A percentile compares a stretch with the other conserved stretches of the same genome.
These are phyloP conservation scores for Acanthamoeba sp. DNA, from an alignment of 208 protist species.

Conservation along the genomic window DNA sequence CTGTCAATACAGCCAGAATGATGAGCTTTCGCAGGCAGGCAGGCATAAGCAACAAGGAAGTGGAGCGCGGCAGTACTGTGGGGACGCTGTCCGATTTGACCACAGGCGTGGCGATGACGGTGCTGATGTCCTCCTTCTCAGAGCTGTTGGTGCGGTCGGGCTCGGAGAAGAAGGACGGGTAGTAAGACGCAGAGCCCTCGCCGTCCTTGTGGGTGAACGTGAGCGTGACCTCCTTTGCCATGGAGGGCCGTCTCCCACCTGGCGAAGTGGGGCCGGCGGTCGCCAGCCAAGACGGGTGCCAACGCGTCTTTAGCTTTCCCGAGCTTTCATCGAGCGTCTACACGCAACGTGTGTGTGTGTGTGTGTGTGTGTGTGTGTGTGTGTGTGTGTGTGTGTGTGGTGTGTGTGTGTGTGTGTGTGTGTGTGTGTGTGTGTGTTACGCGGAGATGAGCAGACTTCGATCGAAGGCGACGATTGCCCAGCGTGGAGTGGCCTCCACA, in stretches of 20 bases:
- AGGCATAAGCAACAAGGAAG: background rate
- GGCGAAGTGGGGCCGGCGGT: background rate
- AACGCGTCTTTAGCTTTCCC: constrained; percentile 57
- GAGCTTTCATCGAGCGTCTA: constrained; percentile 15
- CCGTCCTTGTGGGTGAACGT: constrained; percentile 41
- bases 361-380: too few relatives aligned
- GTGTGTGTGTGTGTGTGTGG: too few relatives aligned
- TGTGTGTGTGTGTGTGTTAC: too few relatives aligned
- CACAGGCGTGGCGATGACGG: constrained; percentile 1
- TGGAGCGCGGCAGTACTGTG: background rate
- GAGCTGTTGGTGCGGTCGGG: background rate
- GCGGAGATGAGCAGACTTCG: too few relatives aligned
- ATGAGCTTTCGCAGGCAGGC: background rate
- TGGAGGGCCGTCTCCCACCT: background rate
- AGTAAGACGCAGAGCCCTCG: constrained; percentile 23
- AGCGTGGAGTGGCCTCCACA: background rate
- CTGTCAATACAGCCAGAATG: background rate
- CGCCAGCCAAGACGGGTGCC: constrained; percentile 80
- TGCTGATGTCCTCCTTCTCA: background rate
- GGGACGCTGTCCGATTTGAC: background rate
- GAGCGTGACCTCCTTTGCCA: constrained; percentile 32
- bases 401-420: too few relatives aligned
- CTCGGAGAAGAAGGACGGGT: constrained; percentile 17
- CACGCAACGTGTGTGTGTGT: too few relatives aligned
- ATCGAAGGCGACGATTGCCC: too few relatives aligned